phyloP scores from a whole-genome alignment of 2,329 filamentous ascomycete genomes.

The Akanthomyces muscarius region DNA sequence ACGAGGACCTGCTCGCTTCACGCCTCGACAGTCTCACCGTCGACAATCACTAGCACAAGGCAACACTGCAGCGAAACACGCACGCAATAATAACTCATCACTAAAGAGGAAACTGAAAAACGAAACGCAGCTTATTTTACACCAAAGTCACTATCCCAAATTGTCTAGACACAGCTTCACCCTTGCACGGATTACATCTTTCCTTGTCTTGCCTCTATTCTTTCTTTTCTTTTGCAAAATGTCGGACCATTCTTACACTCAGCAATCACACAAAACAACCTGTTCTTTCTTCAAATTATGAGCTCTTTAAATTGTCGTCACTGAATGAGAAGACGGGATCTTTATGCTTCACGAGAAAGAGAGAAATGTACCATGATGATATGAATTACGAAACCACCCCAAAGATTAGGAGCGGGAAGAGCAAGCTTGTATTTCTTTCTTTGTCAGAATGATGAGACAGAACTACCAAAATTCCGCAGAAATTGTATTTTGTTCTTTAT shows the following conservation, averaged over 20 bases:
- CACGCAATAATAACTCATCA: not conserved
- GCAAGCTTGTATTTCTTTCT: not conserved
- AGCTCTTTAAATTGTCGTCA: not conserved
- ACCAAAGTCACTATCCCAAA: not conserved
- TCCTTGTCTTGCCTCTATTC: not conserved
- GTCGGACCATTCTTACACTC: slow-evolving; percentile 14
- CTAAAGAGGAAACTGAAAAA: not conserved
- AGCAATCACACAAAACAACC: not conserved
- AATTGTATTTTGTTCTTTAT: not conserved
- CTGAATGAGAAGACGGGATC: not conserved
- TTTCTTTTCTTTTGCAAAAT: not conserved
- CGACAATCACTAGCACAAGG: not conserved
- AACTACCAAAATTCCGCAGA: too few relatives aligned
- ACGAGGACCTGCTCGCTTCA: not conserved
- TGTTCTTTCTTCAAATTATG: not conserved
- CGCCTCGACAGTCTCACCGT: not conserved
- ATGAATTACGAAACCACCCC: not conserved
- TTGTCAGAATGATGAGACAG: not conserved
- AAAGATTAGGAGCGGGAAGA: not conserved
- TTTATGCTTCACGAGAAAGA: not conserved
- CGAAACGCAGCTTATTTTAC: not conserved
- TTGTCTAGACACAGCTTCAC: too few relatives aligned
- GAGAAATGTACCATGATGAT: not conserved
- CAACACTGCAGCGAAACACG: not conserved
- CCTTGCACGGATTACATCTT: too few relatives aligned